Evolutionary conservation across 192 early-diverging fungal genomes (phyloP).

Genomic region (Pilobolus umbonatus): DNA sequence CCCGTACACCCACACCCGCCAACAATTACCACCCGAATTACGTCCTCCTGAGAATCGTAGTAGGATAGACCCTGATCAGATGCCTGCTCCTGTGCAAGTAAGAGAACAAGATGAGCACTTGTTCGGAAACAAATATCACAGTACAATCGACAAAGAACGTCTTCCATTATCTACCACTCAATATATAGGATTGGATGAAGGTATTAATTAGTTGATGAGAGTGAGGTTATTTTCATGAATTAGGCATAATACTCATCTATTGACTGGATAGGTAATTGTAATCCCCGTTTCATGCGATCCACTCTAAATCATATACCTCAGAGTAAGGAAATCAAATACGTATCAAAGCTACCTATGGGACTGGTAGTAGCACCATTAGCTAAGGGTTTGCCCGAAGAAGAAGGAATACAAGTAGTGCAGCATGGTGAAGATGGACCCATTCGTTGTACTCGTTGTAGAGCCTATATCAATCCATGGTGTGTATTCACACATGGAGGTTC

Average conservation of each 20-base stretch:
- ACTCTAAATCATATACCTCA: conserved; percentile 87
- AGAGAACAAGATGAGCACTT: conserved; percentile 76
- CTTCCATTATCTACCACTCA: conserved; percentile 81
- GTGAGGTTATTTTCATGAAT: not conserved
- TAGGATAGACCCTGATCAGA: conserved; percentile 92
- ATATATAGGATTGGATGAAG: conserved; percentile 87
- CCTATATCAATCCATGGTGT: conserved; percentile 91
- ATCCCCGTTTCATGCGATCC: conserved; percentile 87
- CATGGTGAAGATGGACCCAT: conserved; percentile 87
- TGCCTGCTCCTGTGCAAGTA: conserved; percentile 87
- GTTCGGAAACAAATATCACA: conserved; percentile 66
- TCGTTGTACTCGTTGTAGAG: conserved; percentile 88
- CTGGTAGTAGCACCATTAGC: conserved; percentile 91
- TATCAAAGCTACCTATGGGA: conserved; percentile 79
- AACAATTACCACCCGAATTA: conserved; percentile 27
- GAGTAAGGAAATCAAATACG: conserved; percentile 76
- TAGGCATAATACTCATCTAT: not conserved
- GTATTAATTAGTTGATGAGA: too few species aligned
- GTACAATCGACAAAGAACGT: conserved; percentile 60
- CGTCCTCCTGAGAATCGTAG: conserved; percentile 39
- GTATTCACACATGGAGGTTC: conserved; percentile 87
- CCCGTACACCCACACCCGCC: conserved; percentile 13
- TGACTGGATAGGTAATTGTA: conserved; percentile 58
- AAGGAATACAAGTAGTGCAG: conserved; percentile 80
- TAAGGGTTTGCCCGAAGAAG: conserved; percentile 80